Evolutionary conservation across 148 eudicot genomes (phyloP), one percentile per base, ranked within the genome.

Genomic region (Cornus florida): DNA sequence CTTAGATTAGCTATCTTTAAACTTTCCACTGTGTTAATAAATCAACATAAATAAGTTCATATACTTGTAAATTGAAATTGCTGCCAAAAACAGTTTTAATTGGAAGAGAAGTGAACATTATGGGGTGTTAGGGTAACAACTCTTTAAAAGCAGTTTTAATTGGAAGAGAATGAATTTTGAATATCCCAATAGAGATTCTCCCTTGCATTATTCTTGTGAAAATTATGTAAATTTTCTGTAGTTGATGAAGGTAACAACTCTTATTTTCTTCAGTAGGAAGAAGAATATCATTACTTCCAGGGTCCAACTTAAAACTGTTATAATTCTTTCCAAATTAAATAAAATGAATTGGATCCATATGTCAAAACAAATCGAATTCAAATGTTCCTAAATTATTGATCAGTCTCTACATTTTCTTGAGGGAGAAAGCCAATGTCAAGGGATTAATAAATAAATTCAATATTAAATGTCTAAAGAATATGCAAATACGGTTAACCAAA

Each of bases 151-250:
- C 28, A 62, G 23, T 20, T 53, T 62, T 50, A 48, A 60, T 67
- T 31, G 79, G 46, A 33, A 77, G n/a, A 19, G 22, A 74, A 74
- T 31, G 9, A 57, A 7, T 23, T 32, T 77, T 50, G 57, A 67
- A 67, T 66, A 67, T 43, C 48, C 12, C 22, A 38, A 32, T 35
- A 67, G 32, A n/a, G 24, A 53, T 43, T 19, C 23, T 10, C 39
- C 62, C 20, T 14, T 50, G 46, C 16, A 10, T 24, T 17, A 23
- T 79, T 73, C 16, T 46, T 62, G 32, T 46, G 64, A 32, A 46
- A 31, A 72, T 39, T 39, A 9, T 33, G 66, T 23, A 24, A 74
- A 28, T 17, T 43, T 72, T 50, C 65, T 62, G 46, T 41, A 46
- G 71, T 24, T 72, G 24, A 73, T 65, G 48, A 64, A 13, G 35